These are phyloP conservation scores for Wallacemonas rigidus DNA, from an alignment of 208 protist genomes.

Conservation along the genomic window DNA sequence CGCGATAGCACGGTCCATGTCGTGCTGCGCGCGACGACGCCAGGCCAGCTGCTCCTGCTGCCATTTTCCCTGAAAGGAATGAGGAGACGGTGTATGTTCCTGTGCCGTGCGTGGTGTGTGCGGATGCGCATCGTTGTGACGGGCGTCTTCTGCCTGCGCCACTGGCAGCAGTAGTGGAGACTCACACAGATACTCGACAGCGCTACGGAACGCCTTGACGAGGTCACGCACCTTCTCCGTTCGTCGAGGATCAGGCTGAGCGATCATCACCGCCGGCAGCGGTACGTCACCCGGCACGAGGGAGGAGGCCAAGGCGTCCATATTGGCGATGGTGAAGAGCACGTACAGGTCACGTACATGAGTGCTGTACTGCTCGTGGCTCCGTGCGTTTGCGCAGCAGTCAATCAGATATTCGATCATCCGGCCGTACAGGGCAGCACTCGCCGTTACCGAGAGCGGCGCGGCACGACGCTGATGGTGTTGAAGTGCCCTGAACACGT, in stretches of 20 bases:
- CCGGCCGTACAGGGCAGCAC: slow-evolving; percentile 42
- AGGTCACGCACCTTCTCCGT: slow-evolving; percentile 21
- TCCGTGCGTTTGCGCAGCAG: slow-evolving; percentile 19
- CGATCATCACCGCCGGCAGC: slow-evolving; percentile 52
- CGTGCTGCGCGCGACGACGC: slow-evolving; percentile 1
- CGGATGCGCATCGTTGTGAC: too few relatives aligned
- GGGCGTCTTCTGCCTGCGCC: too few relatives aligned
- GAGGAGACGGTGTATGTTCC: too few relatives aligned
- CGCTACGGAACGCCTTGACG: slow-evolving; percentile 33
- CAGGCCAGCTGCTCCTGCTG: slow-evolving; percentile 21
- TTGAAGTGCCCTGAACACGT: slow-evolving; percentile 22
- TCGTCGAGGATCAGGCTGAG: slow-evolving; percentile 34
- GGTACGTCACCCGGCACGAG: slow-evolving; percentile 44
- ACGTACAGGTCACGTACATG: slow-evolving; percentile 37
- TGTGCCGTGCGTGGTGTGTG: too few relatives aligned
- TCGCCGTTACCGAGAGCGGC: slow-evolving; percentile 27
- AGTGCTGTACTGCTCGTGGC: slow-evolving; percentile 15
- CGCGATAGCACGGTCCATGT: slow-evolving; percentile 30
- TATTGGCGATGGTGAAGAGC: slow-evolving; percentile 44
- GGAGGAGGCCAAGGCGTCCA: slow-evolving; percentile 54
- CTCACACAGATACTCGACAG: slow-evolving; percentile 37
- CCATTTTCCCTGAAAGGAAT: too few relatives aligned
- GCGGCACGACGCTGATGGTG: slow-evolving; percentile 15
- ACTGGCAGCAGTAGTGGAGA: not conserved
- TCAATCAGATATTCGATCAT: slow-evolving; percentile 41